Evolutionary conservation across 169 alveolate species (phyloP), one percentile per base, ranked within the genome.

Genomic region (Amoebophrya sp.): DNA sequence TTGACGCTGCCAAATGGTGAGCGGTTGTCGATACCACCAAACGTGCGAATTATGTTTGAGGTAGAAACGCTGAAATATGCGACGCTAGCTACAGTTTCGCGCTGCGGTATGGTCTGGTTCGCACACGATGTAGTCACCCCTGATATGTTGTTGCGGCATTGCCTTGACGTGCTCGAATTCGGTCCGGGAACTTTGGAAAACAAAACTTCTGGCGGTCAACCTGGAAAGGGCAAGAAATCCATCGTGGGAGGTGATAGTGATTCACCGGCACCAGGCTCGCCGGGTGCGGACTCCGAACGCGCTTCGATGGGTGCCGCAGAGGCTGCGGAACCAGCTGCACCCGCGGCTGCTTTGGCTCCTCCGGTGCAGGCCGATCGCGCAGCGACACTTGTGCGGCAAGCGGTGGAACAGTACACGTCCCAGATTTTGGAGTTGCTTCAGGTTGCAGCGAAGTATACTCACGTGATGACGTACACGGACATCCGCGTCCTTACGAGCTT

Each of bases 81-180:
- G 18, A 98, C 99, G 0, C 96, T 98, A 83, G 99, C 99, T 23
- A 99, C 99, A 0, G 99, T 98, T 53, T 97, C 99, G 76, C 95
- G 99, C 55, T 98, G 99, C 91, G 99, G 99, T 91, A 98, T 99
- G 99, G 99, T 99, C 26, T 98, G 99, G 99, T 98, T 98, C 95
- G 96, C 97, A 0, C 97, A 97, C 77, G 99, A 97, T 41, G 97
- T 97, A 40, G 97, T 97, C 18, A 94, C 98, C 0, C 96, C 95
- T 33, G 93, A 94, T 36, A 92, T 93, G 78, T 92, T 89, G 39
- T 94, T 78, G 55, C 54, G 18, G 78, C 92, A 89, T 53, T 90
- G 77, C 90, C 89, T 89, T 41, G 91, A 90, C 2, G 92, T 40
- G 91, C 39, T 93, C 18, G 76, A 90, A 2, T 34, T 76, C 41